Base-by-base conservation (phyloP, 495 filamentous ascomycete species). In the Massariosphaeria phaeospora region DNA sequence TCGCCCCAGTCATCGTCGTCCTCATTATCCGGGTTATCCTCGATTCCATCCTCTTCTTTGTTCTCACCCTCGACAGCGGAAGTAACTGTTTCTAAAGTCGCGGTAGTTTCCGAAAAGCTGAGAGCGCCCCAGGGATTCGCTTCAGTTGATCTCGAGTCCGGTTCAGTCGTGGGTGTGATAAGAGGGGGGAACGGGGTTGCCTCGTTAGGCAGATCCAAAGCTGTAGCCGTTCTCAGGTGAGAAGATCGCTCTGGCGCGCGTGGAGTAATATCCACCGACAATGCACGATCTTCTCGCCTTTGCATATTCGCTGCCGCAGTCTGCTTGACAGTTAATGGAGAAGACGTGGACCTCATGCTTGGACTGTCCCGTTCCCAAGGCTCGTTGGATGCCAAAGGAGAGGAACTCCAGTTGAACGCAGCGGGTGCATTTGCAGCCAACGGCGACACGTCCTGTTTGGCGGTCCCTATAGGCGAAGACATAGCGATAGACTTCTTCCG, bases 1-100 rank as follows among this genome's bases (percentile, higher is more conserved):
- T 71, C 69, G 11, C 70, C 70, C 70, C 70, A 72, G 31, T 72
- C 70, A 30, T 71, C 67, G 31, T 68, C 67, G 31, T 68, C 67
- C 13, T 71, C 69, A 31, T 64, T 63, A 21, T 53, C 42, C 10
- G 43, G n/a, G n/a, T n/a, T n/a, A n/a, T n/a, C n/a, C n/a, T 48
- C n/a, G 47, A 18, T 24, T 17, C 20, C 8, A n/a, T 21, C 2
- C 8, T 9, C 18, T 40, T 40, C 18, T 17, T 40, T n/a, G n/a
- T n/a, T n/a, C n/a, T n/a, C n/a, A n/a, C n/a, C n/a, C n/a, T n/a
- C n/a, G n/a, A n/a, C n/a, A n/a, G n/a, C n/a, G n/a, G n/a, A n/a
- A n/a, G n/a, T n/a, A n/a, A n/a, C n/a, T n/a, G n/a, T n/a, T n/a
- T n/a, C n/a, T 13, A 6, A 21, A 6, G 29, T 21, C 9, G 3